Evolutionary conservation across 1,284 basidiomycete species (phyloP), one percentile per base, ranked within the genome.

Genomic region (Cryptococcus hybrid): DNA sequence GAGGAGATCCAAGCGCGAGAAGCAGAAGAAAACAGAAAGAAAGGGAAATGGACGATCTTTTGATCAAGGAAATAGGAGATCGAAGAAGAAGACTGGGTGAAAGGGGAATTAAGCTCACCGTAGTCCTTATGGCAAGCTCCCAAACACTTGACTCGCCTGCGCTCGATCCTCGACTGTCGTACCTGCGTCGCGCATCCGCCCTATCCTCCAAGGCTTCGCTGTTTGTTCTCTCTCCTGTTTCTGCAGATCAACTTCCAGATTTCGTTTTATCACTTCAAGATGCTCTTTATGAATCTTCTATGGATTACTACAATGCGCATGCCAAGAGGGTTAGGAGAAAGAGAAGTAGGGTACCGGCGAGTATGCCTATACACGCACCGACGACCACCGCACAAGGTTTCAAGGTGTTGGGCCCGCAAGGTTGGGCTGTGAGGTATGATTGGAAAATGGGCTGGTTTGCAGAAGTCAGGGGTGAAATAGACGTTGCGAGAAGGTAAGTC

Each of bases 371-470:
- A 82, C 1, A 83, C 83, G 68, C 42, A 61, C 83, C 56, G 72
- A 30, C 37, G 5, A 40, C 81, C 52, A 75, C 82, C 18, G 47
- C 58, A 56, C 47, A 57, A 52, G 37, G 56, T 40, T 65, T 40
- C 56, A 87, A 30, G 85, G 87, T 1, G 12, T 77, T 98, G 5
- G 81, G 88, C 13, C 83, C 0, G n/a, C 88, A 92, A 74, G 94
- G 95, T 0, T 98, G 95, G 93, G 89, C 87, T 0, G 90, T 95
- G n/a, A 82, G 95, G 18, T 94, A 95, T 70, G 92, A 96, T 74
- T 98, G 92, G 81, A 99, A 98, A 79, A 88, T 95, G 81, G 95
- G 88, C 0, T 89, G 90, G 63, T 97, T 98, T 75, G 92, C 94
- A 0, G 95, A 99, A 77, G 89, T 97, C 66, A 80, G 92, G 54